Conservation (phyloP, 345 rosid genomes). For the Murraya paniculata region DNA sequence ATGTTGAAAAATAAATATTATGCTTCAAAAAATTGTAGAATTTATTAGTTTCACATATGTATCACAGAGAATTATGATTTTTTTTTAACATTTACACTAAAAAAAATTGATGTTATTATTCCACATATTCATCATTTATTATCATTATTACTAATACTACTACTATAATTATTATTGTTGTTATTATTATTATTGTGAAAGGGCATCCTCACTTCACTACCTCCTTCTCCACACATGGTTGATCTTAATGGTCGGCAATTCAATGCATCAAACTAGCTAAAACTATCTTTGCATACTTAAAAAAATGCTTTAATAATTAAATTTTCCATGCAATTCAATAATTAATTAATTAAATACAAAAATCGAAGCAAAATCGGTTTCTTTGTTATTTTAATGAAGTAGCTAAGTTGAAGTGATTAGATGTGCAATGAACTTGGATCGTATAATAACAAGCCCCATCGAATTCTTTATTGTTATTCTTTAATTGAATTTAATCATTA, state of each 20-base stretch:
- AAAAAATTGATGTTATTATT: too few species aligned
- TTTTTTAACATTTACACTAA: too few species aligned
- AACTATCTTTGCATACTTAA: neutral
- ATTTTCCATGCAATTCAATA: neutral
- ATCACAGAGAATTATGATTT: too few species aligned
- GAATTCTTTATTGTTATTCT: too few species aligned
- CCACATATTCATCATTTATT: too few species aligned
- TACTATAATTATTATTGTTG: too few species aligned
- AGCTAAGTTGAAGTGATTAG: constrained; percentile 11
- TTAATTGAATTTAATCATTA: neutral
- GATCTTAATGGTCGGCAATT: constrained; percentile 18
- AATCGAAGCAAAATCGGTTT: constrained; percentile 23
- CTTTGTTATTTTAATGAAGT: neutral
- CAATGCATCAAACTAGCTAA: constrained; percentile 32
- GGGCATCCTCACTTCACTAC: neutral
- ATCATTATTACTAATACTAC: too few species aligned
- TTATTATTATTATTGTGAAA: too few species aligned
- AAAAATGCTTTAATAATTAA: neutral
- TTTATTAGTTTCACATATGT: too few species aligned
- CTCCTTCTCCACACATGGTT: constrained; percentile 17
- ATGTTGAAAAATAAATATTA: too few species aligned
- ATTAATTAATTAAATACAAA: neutral
- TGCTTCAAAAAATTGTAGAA: too few species aligned
- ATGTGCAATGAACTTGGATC: constrained; percentile 34
- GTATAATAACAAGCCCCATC: neutral